Base-by-base conservation (phyloP, 2,329 filamentous ascomycete species). In the Penicillium sumatraense region DNA sequence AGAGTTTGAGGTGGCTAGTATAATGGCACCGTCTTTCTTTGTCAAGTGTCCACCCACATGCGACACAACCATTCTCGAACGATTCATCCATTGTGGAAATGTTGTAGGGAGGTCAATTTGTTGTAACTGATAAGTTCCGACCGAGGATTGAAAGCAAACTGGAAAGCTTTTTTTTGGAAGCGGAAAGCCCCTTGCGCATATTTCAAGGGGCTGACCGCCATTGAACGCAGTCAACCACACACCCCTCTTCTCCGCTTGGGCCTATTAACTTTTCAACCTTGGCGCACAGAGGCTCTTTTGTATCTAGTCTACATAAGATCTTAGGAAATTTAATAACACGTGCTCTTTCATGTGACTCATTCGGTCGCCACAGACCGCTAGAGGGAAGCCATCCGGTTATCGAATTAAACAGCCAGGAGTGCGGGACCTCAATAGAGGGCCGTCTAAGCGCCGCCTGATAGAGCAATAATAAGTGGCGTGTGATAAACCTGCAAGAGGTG, bases 1-100 rank as follows among this genome's bases (percentile, higher is more conserved):
- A 46, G 20, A 64, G 58, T 48, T 62, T 62, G 54, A 61, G 36
- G 24, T 62, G 52, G 44, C 56, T 60, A 2, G 53, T 36, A 35
- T 64, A 60, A 46, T 49, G 23, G 31, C 56, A 62, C 26, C 10
- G 42, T 7, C 49, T 40, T 58, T 58, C 23, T 36, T 58, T 36
- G 3, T 51, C 29, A 7, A 40, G 26, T 45, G 53, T 59, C 51
- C 51, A 60, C 1, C 60, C 49, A 18, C 56, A 60, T 31, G 53
- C 56, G 10, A 53, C 26, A 29, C 46, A 57, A 27, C 20, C 9
- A 13, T 29, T 44, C 7, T 27, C 33, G 13, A 26, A 14, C 11
- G 14, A 11, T 35, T 31, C 27, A 31, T 13, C 27, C 29, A 48
- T 31, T 46, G 42, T 31, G n/a, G 8, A 29, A 18, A 31, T 5